phyloP scores from a whole-genome alignment of 495 filamentous ascomycete species.

The Aspergillus wentii region DNA sequence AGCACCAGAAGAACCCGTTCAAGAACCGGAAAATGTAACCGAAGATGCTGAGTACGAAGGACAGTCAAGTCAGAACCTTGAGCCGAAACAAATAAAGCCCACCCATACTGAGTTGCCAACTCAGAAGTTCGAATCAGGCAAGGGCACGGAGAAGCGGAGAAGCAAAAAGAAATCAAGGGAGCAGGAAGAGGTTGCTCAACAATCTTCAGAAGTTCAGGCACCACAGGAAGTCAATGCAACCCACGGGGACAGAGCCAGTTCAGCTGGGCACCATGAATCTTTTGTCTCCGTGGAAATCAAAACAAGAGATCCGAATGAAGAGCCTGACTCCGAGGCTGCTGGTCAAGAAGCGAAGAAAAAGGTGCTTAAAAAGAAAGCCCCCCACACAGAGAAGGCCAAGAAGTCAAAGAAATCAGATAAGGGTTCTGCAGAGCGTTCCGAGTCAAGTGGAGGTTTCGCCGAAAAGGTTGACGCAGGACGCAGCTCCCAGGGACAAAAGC shows the following conservation, averaged over 20 bases:
- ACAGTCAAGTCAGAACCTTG: too few relatives aligned
- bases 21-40: conserved; percentile 30
- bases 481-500: too few relatives aligned
- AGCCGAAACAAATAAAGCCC: background rate
- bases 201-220: too few relatives aligned
- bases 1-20: conserved; percentile 26
- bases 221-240: background rate
- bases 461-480: conserved; percentile 25
- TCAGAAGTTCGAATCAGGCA: background rate
- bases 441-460: conserved; percentile 9
- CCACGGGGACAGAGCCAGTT: background rate
- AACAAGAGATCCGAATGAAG: conserved; percentile 27
- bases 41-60: conserved; percentile 43
- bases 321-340: conserved; percentile 27
- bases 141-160: background rate
- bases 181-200: conserved; percentile 1
- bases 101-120: conserved; percentile 5
- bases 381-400: conserved; percentile 48
- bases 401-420: conserved; percentile 34
- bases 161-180: background rate
- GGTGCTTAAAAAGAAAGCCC: conserved; percentile 26
- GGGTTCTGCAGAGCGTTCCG: background rate
- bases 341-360: conserved; percentile 26
- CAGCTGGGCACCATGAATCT: conserved; percentile 28
- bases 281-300: conserved; percentile 33